These are phyloP conservation scores for Globisporangium okanoganense DNA, from an alignment of 352 stramenopile species.

Conservation along the genomic window DNA sequence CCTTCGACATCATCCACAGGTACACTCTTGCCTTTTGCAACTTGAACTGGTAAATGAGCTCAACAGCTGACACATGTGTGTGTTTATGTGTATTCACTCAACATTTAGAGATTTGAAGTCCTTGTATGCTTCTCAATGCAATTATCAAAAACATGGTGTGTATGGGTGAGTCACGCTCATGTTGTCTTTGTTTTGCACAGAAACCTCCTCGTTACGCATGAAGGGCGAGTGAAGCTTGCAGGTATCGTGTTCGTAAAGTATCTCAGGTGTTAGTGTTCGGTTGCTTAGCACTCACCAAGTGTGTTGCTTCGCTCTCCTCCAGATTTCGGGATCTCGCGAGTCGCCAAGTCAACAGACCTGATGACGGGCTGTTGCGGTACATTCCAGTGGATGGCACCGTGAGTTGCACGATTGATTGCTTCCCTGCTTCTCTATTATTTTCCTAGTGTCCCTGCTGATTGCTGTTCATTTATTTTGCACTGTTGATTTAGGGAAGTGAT, in stretches of 20 bases:
- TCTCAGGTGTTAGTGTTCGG: background rate
- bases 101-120: conserved; percentile 68
- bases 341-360: conserved; percentile 40
- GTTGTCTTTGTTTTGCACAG: conserved; percentile 18
- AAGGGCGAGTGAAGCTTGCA: conserved; percentile 71
- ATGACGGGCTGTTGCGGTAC: conserved; percentile 81
- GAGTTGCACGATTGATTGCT: conserved; percentile 19
- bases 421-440: background rate
- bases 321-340: conserved; percentile 78
- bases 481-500: conserved; percentile 53
- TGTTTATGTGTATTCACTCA: background rate
- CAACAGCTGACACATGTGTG: background rate
- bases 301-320: background rate
- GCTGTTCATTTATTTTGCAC: background rate
- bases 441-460: background rate
- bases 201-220: conserved; percentile 68
- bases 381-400: conserved; percentile 85
- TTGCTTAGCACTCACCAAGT: background rate
- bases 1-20: conserved; percentile 80
- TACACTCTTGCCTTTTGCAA: conserved; percentile 13
- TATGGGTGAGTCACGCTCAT: background rate
- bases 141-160: background rate
- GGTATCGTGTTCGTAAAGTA: conserved; percentile 19
- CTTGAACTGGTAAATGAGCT: background rate
- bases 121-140: conserved; percentile 29